These are phyloP conservation scores for Ilyonectria mors-panacis DNA, from an alignment of 2,329 filamentous ascomycete genomes.

Conservation along the genomic window DNA sequence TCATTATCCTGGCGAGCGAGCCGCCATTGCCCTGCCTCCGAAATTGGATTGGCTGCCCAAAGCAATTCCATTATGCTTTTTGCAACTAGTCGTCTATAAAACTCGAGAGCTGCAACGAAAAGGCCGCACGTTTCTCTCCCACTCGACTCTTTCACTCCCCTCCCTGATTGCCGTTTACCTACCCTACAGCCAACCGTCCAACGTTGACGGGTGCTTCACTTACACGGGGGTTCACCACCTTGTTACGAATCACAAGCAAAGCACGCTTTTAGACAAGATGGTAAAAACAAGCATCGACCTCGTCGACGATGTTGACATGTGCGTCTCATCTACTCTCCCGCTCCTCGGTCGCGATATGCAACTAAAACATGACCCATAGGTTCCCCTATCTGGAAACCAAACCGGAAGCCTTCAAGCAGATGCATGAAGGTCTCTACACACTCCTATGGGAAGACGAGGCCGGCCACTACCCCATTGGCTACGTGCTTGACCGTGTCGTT, in stretches of 20 bases:
- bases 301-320: slow-evolving; percentile 46
- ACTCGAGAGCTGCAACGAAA: background rate
- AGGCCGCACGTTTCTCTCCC: background rate
- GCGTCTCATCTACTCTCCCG: slow-evolving; percentile 16
- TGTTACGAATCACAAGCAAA: background rate
- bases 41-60: background rate
- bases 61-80: background rate
- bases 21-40: background rate
- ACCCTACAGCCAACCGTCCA: background rate
- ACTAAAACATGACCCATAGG: slow-evolving; percentile 58
- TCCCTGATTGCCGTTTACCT: background rate
- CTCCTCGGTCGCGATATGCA: no score
- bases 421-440: slow-evolving; percentile 76
- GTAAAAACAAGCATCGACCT: slow-evolving; percentile 46
- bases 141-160: background rate
- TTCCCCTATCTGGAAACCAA: slow-evolving; percentile 83
- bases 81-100: slow-evolving; percentile 13
- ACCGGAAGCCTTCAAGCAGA: slow-evolving; percentile 67
- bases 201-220: background rate
- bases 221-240: background rate
- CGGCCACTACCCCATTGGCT: slow-evolving; percentile 76
- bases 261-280: slow-evolving; percentile 31
- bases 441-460: slow-evolving; percentile 74
- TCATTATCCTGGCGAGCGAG: no score
- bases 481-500: slow-evolving; percentile 67